Evolutionary conservation across 1,284 basidiomycete genomes (phyloP), one percentile per base, ranked within the genome.

Genomic region (Vanrija pseudolonga): DNA sequence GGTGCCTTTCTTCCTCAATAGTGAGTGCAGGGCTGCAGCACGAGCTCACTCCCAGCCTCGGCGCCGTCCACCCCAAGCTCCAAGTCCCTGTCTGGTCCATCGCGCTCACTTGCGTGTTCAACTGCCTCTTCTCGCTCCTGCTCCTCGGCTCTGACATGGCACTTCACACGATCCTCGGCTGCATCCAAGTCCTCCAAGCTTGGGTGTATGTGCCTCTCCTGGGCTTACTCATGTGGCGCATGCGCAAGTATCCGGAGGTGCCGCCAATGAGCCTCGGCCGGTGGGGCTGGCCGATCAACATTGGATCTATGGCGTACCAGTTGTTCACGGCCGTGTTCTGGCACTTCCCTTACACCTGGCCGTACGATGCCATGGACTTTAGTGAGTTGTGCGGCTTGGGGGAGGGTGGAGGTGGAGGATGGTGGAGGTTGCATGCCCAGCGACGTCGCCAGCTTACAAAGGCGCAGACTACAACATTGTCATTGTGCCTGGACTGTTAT

Each of bases 401-500:
- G 32, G 32, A 26, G 26, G 24, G 24, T 26, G 24, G 32, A 32
- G 6, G 32, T 14, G 12, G 12, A 9, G 32, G 28, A 8, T 12
- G 9, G 32, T 32, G 32, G 32, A 32, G 32, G 32, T 15, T 32
- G 9, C 14, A 4, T 4, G 28, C 7, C 8, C 28, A 32, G 26
- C 26, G 32, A 32, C 32, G 32, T 32, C 32, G 32, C 14, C 32
- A 26, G 32, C 32, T 32, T 12, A 32, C 32, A 32, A 32, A 32
- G 3, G 11, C 12, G 14, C 42, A 51, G 44, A 51, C 50, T 51
- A 45, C 44, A 51, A 51, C 50, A 51, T 51, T 20, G 50, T 24
- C 50, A 51, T 51, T 39, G 50, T 51, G 4, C 50, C 50, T 19
- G 44, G 50, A 2, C 24, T 51, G 19, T 19, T 51, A 36, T 18